A percentile compares a stretch with the other conserved stretches of the same genome.
Evolutionary conservation across 192 early-diverging fungal species (phyloP).

Genomic region (Chytriomyces sp.): DNA sequence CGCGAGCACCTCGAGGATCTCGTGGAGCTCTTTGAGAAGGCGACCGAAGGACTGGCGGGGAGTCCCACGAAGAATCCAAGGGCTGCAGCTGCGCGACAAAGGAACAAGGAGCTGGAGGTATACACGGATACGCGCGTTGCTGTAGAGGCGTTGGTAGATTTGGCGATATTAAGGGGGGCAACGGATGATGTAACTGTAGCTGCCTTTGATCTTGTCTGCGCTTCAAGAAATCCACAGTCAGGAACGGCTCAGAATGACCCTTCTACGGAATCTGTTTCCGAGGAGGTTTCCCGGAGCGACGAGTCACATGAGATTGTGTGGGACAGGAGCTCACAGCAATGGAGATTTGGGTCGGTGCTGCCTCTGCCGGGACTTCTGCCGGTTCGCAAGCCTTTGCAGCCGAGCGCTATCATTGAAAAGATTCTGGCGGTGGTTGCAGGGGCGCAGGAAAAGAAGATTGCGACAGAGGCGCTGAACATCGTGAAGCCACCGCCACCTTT

Average conservation of each 20-base stretch:
- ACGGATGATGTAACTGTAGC: constrained; percentile 20
- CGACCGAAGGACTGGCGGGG: neutral
- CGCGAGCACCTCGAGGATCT: constrained; percentile 1
- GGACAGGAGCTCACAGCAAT: neutral
- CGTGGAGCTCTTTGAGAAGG: neutral
- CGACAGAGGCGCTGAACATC: too few relatives aligned
- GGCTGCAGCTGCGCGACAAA: neutral
- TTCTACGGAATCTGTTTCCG: neutral
- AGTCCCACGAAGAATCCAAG: neutral
- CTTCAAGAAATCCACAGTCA: neutral
- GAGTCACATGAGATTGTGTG: neutral
- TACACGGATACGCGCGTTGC: constrained; percentile 7
- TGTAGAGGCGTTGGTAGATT: constrained; percentile 10
- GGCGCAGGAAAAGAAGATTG: too few relatives aligned
- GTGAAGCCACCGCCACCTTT: too few relatives aligned
- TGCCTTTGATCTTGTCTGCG: neutral
- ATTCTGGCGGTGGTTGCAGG: too few relatives aligned
- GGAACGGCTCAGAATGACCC: neutral
- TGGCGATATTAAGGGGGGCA: constrained; percentile 6
- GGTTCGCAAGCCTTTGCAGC: neutral
- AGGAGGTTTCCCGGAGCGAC: neutral
- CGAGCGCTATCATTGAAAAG: too few relatives aligned
- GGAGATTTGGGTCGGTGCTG: neutral
- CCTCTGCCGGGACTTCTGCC: neutral
- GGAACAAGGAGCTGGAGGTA: neutral